Conservation (phyloP, 768 basidiomycete species). For the Kwoniella botswanensis region DNA sequence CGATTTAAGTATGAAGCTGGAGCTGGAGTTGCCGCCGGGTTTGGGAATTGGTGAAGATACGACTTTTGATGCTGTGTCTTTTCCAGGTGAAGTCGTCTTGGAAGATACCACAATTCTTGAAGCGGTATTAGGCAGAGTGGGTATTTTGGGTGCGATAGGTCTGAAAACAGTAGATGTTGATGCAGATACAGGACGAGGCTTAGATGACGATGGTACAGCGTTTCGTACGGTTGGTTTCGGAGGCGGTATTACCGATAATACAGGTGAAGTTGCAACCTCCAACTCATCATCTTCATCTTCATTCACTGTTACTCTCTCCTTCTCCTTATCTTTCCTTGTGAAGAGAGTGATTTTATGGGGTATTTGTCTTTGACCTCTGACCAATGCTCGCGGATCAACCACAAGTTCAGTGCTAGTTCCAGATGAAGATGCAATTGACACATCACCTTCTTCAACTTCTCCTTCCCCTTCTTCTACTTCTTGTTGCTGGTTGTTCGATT, state of each 20-base stretch:
- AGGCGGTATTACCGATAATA: not conserved
- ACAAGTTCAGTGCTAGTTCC: constrained; percentile 10
- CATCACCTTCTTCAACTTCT: constrained; percentile 6
- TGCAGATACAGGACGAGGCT: not conserved
- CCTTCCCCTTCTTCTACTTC: not conserved
- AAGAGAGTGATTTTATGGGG: not conserved
- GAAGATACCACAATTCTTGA: no score
- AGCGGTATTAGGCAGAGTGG: no score
- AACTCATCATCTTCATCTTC: constrained; percentile 16
- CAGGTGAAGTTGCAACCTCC: constrained; percentile 16
- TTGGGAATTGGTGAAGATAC: no score
- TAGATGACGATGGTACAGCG: not conserved
- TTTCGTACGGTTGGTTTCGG: not conserved
- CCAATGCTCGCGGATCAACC: not conserved
- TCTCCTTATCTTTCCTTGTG: not conserved
- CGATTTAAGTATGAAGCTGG: no score
- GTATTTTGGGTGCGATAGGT: constrained; percentile 7
- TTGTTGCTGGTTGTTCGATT: not conserved
- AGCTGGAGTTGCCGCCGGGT: not conserved
- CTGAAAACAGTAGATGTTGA: constrained; percentile 2
- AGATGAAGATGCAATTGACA: constrained; percentile 3
- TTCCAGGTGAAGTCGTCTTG: no score
- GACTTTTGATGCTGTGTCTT: no score
- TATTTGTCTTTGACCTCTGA: no score
- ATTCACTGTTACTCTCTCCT: no score